Conservation (phyloP, 495 filamentous ascomycete genomes). For the Penicillium paxilli region DNA sequence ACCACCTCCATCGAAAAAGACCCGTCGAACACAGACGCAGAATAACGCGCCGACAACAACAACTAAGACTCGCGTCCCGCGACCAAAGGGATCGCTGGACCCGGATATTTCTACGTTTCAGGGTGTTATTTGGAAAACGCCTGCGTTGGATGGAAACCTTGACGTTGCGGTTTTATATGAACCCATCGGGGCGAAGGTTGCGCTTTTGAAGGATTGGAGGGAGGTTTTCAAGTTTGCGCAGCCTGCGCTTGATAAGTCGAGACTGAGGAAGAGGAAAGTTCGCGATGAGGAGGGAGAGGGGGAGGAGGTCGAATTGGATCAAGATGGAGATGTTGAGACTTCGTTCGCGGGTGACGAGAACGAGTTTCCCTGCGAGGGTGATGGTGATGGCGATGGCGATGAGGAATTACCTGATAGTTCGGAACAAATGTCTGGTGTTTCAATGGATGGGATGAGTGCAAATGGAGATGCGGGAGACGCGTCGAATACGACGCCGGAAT, state of each 20-base stretch:
- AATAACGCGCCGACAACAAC: neutral
- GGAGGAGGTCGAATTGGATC: constrained; percentile 3
- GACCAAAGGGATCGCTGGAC: constrained; percentile 5
- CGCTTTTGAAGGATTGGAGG: constrained; percentile 53
- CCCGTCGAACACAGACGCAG: constrained; percentile 5
- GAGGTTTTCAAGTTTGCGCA: constrained; percentile 46
- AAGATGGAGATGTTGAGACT: neutral
- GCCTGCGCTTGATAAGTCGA: constrained; percentile 31
- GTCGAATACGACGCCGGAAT: constrained; percentile 25
- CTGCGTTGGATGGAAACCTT: constrained; percentile 21
- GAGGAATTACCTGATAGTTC: constrained; percentile 10
- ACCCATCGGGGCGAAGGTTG: constrained; percentile 41
- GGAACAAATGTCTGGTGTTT: constrained; percentile 22
- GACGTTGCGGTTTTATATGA: constrained; percentile 35
- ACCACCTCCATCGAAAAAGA: constrained; percentile 14
- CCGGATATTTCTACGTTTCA: constrained; percentile 36
- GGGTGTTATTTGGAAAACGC: constrained; percentile 41
- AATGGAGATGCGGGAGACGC: constrained; percentile 19
- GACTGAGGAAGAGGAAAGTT: constrained; percentile 14
- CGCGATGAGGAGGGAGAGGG: neutral
- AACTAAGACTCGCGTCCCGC: neutral
- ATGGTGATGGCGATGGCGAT: constrained; percentile 3
- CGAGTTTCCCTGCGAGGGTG: constrained; percentile 8
- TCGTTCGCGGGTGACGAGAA: neutral
- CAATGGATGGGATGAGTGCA: constrained; percentile 6